Conservation (phyloP, 2,329 filamentous ascomycete genomes). For the Microcera coccophila region DNA sequence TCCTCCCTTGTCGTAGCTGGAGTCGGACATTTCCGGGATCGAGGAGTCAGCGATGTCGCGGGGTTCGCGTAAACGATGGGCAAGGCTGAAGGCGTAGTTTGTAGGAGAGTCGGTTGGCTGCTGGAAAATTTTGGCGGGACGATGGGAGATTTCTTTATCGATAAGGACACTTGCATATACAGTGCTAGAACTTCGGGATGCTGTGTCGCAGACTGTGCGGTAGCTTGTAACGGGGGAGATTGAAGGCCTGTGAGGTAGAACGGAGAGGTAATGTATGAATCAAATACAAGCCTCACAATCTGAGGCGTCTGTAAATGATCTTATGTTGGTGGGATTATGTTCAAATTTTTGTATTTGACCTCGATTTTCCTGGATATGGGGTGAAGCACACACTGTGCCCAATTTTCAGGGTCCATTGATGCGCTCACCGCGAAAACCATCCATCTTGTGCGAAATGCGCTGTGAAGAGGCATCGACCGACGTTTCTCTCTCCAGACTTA, state of each 20-base stretch:
- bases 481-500: not conserved
- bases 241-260: not conserved
- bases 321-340: too few relatives aligned
- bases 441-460: conserved; percentile 2
- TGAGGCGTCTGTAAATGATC: too few relatives aligned
- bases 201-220: not conserved
- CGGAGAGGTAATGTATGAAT: not conserved
- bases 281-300: too few relatives aligned
- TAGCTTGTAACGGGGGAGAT: not conserved
- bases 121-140: conserved; percentile 31
- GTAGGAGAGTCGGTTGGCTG: conserved; percentile 17
- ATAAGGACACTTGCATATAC: conserved; percentile 26
- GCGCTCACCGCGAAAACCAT: conserved; percentile 2
- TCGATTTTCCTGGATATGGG: too few relatives aligned
- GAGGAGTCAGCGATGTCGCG: conserved; percentile 4
- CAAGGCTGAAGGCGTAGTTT: conserved; percentile 22
- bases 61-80: conserved; percentile 12
- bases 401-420: conserved; percentile 16
- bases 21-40: conserved; percentile 37
- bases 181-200: conserved; percentile 9
- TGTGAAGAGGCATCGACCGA: not conserved
- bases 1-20: conserved; percentile 23
- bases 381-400: conserved; percentile 16
- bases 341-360: too few relatives aligned
- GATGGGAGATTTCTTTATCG: conserved; percentile 27